Evolutionary conservation across 176 grass and related monocot genomes (phyloP).

Genomic region (Rhynchospora pubera): DNA sequence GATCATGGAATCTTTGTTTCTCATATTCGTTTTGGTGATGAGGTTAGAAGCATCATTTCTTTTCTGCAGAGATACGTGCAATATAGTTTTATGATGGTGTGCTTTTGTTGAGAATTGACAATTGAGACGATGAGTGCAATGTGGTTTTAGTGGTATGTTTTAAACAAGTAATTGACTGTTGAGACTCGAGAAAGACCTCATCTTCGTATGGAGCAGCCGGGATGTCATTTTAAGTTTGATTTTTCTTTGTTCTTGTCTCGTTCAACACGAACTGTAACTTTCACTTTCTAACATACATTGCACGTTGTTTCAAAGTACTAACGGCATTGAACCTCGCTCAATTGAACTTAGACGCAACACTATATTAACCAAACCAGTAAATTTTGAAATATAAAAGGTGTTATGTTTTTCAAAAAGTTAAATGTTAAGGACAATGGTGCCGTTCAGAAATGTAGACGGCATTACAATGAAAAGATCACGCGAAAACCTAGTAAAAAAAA

Average conservation of each 20-base stretch:
- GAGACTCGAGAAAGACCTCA: background rate
- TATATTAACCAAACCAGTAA: background rate
- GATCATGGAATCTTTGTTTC: background rate
- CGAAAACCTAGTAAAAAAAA: background rate
- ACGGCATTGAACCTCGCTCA: background rate
- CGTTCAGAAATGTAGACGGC: background rate
- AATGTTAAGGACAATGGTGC: background rate
- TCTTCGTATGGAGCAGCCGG: background rate
- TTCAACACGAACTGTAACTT: background rate
- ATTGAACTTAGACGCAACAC: background rate
- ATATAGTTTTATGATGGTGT: background rate
- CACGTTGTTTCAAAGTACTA: background rate
- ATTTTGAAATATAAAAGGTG: background rate
- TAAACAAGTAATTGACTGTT: background rate
- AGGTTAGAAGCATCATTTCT: background rate
- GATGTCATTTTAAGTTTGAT: background rate
- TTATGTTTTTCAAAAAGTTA: background rate
- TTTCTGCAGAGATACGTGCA: background rate
- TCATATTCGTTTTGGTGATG: background rate
- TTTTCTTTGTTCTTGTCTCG: background rate
- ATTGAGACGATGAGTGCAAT: background rate
- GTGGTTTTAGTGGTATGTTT: background rate
- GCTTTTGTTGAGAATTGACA: background rate
- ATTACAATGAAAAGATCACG: background rate
- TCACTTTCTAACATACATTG: background rate